Percentiles rank a stretch among this genome's conserved stretches.
Conservation (phyloP, 257 asterid genomes). For the Marsdenia floribunda region DNA sequence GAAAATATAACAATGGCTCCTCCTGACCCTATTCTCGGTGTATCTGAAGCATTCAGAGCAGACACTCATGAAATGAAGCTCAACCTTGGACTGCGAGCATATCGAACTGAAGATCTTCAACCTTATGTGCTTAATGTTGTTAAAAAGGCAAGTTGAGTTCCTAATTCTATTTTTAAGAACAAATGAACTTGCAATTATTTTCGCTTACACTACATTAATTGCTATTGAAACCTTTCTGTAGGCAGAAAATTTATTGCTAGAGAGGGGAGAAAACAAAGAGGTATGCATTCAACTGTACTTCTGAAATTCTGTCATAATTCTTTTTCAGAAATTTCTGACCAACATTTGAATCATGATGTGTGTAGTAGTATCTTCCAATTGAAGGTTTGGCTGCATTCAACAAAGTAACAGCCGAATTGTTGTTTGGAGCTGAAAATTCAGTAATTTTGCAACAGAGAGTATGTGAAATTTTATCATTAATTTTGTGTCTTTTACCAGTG, state of each 20-base stretch:
- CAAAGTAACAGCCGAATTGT: constrained; percentile 83
- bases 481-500: constrained; percentile 12
- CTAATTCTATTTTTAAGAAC: constrained; percentile 12
- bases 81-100: constrained; percentile 96
- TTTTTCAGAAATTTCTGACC: constrained; percentile 26
- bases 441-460: constrained; percentile 80
- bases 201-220: not conserved
- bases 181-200: not conserved
- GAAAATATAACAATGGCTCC: constrained; percentile 83
- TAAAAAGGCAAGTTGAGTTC: constrained; percentile 55
- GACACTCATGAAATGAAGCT: constrained; percentile 81
- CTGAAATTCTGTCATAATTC: constrained; percentile 11
- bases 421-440: constrained; percentile 71
- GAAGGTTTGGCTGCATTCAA: constrained; percentile 98
- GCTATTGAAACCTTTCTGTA: constrained; percentile 18
- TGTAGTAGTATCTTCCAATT: constrained; percentile 89
- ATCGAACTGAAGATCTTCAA: constrained; percentile 93
- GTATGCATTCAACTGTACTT: constrained; percentile 30
- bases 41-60: constrained; percentile 95
- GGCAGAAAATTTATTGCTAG: constrained; percentile 93
- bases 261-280: constrained; percentile 91
- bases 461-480: constrained; percentile 19
- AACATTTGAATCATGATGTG: constrained; percentile 14
- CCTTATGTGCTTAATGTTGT: constrained; percentile 98
- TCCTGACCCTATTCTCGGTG: constrained; percentile 97